Evolutionary conservation across 1,139 yeast genomes (phyloP), one percentile per base, ranked within the genome.

Genomic region (Geotrichum klebahnii): DNA sequence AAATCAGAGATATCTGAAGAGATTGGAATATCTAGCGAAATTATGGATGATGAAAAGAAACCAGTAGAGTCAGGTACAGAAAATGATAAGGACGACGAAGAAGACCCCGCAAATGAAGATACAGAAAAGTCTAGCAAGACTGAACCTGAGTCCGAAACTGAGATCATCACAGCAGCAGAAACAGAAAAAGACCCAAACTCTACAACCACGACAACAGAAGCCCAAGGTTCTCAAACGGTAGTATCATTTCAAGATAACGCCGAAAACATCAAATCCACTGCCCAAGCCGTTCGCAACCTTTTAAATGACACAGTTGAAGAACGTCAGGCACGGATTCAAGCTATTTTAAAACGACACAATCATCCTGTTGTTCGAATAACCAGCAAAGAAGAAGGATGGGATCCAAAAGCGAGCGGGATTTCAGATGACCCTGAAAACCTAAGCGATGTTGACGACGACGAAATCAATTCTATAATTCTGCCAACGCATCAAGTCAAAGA

Each of bases 361-460:
- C 52, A 52, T 32, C 55, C 54, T 2, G 26, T 41, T n/a, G 51
- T 39, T n/a, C 9, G 12, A 20, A 34, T 36, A 26, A 31, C 34
- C 35, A 51, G 40, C 24, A 46, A 23, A 29, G 37, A 33, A 19
- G 12, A 37, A 31, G 39, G 45, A 8, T 47, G 51, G 51, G 38
- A 47, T 17, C 38, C 51, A 3, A 23, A 19, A 58, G 69, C 85
- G 6, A 68, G 71, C 0, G 73, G 71, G 45, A 73, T 87, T 0
- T 68, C 79, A 0, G 84, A 84, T 19, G 84, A 79, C 44, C 80
- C 80, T 0, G 82, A 76, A 2, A 73, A 78, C 50, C 71, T 86
- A 41, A 82, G 80, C 31, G 95, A 87, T 61, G 85, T 86, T 10
- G 95, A 87, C 58, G 97, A 89, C 62, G 85, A 79, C 19, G 95